Base-by-base conservation (phyloP, 371 early-diverging fungal genomes). In the Mortierella sp. region DNA sequence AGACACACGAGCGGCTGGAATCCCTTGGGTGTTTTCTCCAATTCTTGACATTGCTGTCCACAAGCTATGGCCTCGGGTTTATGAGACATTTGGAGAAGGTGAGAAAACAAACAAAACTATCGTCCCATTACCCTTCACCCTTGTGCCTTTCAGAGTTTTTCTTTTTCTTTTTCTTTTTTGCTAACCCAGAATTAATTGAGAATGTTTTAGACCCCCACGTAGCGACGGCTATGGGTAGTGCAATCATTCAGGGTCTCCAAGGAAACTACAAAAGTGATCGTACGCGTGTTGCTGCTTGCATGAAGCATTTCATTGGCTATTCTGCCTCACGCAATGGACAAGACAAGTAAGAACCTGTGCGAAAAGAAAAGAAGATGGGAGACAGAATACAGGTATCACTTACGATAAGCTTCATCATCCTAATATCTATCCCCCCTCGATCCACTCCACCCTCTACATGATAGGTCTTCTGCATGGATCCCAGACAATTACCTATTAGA, bases 11-110 rank as follows among this genome's bases (percentile, higher is more conserved):
- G 83, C 86, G 0, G 86, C 85, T 0, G 87, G 87, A 7, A 69
- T 80, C 25, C 86, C 84, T 44, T 90, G 91, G 91, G 84, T 86
- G 18, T 91, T 92, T 85, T 85, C 87, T 0, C 92, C 92, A 0
- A 84, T 91, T 18, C 70, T 89, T 2, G 92, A 92, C 62, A 71
- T 92, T 52, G 87, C 87, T 0, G 86, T 87, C 23, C 87, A 86
- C 60, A 91, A 91, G 77, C 86, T 88, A 60, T 92, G 92, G 92
- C 85, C 91, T 1, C 86, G 92, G 15, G 87, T 87, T 1, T 92
- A 88, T 68, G 91, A 92, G 60, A 82, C 82, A 60, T 85, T 86
- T 76, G 87, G 87, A 16, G 82, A 79, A 67, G 75, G 77, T 68
- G 50, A 29, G 28, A 1, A 14, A 57, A 57, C 25, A 57, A 57